These are phyloP conservation scores for Xylogone sp. DNA, from an alignment of 2,329 filamentous ascomycete species.

Conservation along the genomic window DNA sequence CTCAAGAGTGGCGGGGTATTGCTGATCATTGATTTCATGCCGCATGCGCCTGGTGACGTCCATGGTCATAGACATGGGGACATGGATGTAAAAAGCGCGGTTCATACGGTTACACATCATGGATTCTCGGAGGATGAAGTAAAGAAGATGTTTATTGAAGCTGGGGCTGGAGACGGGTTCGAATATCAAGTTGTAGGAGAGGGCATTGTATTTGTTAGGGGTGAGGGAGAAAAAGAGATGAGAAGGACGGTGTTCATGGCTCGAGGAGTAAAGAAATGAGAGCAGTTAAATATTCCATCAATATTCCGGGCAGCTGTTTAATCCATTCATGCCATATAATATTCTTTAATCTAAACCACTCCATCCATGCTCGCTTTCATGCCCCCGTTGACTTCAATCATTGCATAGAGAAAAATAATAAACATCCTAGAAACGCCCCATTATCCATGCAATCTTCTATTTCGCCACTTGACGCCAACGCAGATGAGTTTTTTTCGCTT, in stretches of 20 bases:
- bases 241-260: slow-evolving; percentile 19
- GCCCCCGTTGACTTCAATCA: not conserved
- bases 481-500: not conserved
- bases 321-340: too few relatives aligned
- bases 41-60: slow-evolving; percentile 36
- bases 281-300: not conserved
- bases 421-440: not conserved
- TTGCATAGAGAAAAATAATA: not conserved
- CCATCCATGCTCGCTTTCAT: not conserved
- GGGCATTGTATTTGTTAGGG: slow-evolving; percentile 20
- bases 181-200: slow-evolving; percentile 36
- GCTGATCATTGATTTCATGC: slow-evolving; percentile 64
- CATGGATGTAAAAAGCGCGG: slow-evolving; percentile 41
- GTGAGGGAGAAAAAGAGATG: slow-evolving; percentile 7
- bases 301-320: too few relatives aligned
- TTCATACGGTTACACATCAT: slow-evolving; percentile 60
- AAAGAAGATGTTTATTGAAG: slow-evolving; percentile 56
- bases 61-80: slow-evolving; percentile 11
- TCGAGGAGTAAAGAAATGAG: slow-evolving; percentile 10
- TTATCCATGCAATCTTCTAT: not conserved
- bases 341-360: too few relatives aligned
- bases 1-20: slow-evolving; percentile 63
- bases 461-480: not conserved
- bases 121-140: slow-evolving; percentile 63
- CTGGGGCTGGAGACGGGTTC: slow-evolving; percentile 56